Conservation (phyloP, 176 grass and related monocot genomes). For the Musa schizocarpa region DNA sequence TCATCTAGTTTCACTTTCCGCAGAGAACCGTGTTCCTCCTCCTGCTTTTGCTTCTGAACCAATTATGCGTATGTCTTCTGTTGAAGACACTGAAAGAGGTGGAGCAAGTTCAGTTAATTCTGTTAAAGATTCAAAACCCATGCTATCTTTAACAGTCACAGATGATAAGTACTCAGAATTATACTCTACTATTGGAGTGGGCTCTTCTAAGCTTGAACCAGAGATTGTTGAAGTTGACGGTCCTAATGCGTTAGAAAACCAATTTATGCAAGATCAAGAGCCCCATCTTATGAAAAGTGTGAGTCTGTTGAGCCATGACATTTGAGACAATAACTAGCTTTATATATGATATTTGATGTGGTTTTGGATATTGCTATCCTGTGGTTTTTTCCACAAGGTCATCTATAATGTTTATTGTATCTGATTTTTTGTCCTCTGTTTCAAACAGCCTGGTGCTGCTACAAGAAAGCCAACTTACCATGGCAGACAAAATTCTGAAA, state of each 20-base stretch:
- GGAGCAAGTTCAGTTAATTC: conserved; percentile 29
- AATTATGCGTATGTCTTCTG: conserved; percentile 40
- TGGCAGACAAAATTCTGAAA: conserved; percentile 85
- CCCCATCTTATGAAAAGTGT: conserved; percentile 59
- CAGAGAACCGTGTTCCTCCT: conserved; percentile 41
- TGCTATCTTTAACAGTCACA: conserved; percentile 33
- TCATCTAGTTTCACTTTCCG: conserved; percentile 61
- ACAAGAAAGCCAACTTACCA: conserved; percentile 69
- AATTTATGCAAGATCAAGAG: conserved; percentile 57
- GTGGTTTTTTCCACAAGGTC: background rate
- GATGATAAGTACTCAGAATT: conserved; percentile 29
- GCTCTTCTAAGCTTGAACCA: conserved; percentile 34
- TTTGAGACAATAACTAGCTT: background rate
- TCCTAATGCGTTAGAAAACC: conserved; percentile 40
- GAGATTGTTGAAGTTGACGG: conserved; percentile 97
- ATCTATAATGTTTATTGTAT: background rate
- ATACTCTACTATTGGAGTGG: conserved; percentile 23
- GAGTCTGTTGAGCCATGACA: conserved; percentile 50
- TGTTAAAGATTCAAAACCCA: conserved; percentile 28
- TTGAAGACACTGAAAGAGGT: conserved; percentile 37
- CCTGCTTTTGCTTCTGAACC: conserved; percentile 87
- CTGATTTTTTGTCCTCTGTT: conserved; percentile 12
- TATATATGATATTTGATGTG: background rate
- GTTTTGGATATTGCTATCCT: background rate
- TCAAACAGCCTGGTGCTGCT: conserved; percentile 68